Evolutionary conservation across 768 basidiomycete species (phyloP), one percentile per base, ranked within the genome.

Genomic region (Russula brevipes): DNA sequence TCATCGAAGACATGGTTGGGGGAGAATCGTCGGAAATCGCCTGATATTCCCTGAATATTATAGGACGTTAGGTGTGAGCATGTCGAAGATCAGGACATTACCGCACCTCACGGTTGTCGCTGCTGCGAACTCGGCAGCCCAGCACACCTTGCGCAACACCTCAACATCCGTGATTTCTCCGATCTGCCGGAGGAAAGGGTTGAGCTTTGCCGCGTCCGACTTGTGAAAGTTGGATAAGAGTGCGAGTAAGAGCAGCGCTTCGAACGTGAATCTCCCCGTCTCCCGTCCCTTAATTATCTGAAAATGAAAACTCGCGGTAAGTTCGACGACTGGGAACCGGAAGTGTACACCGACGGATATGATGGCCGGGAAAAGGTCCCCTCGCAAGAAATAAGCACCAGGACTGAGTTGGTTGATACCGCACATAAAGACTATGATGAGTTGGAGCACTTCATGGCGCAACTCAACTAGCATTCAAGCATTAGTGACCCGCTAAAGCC

Each of bases 201-300:
- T 89, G 44, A 87, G 78, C 65, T 81, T 85, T 10, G 85, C 82
- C 10, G 85, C 85, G 69, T 87, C 86, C 0, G 85, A 86, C 68
- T 84, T 86, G 70, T 88, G 88, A 70, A 84, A 89, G 68, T 87
- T 87, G 57, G 83, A 83, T 2, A 89, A 78, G 39, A 87, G 72
- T 11, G 82, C 77, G n/a, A 88, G 77, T 6, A 89, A 73, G 6
- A 88, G 74, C 0, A 78, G 73, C 1, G 84, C 82, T 69, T 87
- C 85, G 58, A 86, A 84, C 0, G 84, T 79, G 69, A 74, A 86
- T 54, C 77, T 76, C 64, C 81, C 79, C 4, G 81, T 87, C 24
- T 81, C 80, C 1, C 78, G 79, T 10, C 77, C 77, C 63, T 79
- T 85, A 35, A 87, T 78, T 39, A 87, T 74, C 87, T 88, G 51